Conservation (phyloP, 1,284 basidiomycete genomes). For the Moniliella sp. region DNA sequence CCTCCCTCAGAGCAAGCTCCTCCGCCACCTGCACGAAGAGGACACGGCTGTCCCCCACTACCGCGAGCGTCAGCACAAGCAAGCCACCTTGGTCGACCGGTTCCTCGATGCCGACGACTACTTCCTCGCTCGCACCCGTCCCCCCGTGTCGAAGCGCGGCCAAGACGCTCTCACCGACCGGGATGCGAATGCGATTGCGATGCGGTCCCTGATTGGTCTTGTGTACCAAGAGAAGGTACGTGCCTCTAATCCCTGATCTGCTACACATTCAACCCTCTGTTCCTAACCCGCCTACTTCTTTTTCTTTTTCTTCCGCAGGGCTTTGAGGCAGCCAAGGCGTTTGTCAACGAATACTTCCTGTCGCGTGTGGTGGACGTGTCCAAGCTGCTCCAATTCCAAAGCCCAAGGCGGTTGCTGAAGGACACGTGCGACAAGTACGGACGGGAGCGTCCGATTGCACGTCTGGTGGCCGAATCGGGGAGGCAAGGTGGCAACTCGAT, state of each 20-base stretch:
- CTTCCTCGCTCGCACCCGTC: no score
- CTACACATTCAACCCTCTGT: constrained; percentile 15
- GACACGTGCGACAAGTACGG: constrained; percentile 29
- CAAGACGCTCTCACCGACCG: not conserved
- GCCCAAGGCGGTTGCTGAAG: constrained; percentile 33
- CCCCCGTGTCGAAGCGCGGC: not conserved
- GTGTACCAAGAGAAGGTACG: constrained; percentile 41
- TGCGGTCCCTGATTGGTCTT: constrained; percentile 39
- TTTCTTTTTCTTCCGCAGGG: constrained; percentile 1
- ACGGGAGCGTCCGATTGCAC: constrained; percentile 30
- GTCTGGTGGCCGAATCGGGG: constrained; percentile 76
- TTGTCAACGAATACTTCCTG: constrained; percentile 13
- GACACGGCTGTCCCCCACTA: constrained; percentile 66
- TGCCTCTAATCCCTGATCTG: no score
- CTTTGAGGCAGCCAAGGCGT: constrained; percentile 8
- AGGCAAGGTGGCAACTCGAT: constrained; percentile 66
- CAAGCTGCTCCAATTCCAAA: constrained; percentile 57
- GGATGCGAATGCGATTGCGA: constrained; percentile 15
- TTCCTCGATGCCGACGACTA: no score
- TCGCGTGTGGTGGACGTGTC: constrained; percentile 41
- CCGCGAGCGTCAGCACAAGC: constrained; percentile 39
- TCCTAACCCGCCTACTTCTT: not conserved
- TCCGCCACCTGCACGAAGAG: no score
- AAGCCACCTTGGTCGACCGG: no score
- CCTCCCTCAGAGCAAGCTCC: no score